A percentile compares a stretch with the other conserved stretches of the same genome.
Conservation (phyloP, 2,329 filamentous ascomycete genomes). For the Paecilomyces dactylethromorphus region DNA sequence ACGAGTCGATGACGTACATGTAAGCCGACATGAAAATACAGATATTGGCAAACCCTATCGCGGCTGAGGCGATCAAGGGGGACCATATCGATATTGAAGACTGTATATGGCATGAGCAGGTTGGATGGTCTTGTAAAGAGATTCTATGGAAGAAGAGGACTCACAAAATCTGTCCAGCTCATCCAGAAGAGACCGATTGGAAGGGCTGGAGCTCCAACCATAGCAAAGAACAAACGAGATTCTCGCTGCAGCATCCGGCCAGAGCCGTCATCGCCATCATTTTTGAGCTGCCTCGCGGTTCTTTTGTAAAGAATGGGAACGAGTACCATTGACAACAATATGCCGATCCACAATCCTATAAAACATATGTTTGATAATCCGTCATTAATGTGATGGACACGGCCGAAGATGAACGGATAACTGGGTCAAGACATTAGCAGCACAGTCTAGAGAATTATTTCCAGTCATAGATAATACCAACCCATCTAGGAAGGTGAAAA, state of each 20-base stretch:
- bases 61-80: constrained; percentile 42
- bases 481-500: constrained; percentile 16
- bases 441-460: not conserved
- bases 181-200: constrained; percentile 54
- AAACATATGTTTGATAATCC: not conserved
- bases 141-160: not conserved
- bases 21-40: constrained; percentile 47
- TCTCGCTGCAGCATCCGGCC: constrained; percentile 41
- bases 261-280: constrained; percentile 33
- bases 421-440: not conserved
- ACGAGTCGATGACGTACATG: constrained; percentile 54
- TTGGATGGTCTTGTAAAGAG: not conserved
- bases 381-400: not conserved
- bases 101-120: constrained; percentile 13
- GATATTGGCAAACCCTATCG: constrained; percentile 48
- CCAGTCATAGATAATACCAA: not conserved
- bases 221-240: constrained; percentile 49
- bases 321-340: not conserved
- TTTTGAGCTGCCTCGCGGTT: constrained; percentile 19
- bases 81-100: constrained; percentile 45
- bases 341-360: not conserved
- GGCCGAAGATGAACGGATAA: not conserved
- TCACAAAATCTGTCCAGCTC: constrained; percentile 44
- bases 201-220: constrained; percentile 45
- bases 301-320: not conserved